Base-by-base conservation (phyloP, 768 basidiomycete genomes). In the Erythrobasidium yunnanense region DNA sequence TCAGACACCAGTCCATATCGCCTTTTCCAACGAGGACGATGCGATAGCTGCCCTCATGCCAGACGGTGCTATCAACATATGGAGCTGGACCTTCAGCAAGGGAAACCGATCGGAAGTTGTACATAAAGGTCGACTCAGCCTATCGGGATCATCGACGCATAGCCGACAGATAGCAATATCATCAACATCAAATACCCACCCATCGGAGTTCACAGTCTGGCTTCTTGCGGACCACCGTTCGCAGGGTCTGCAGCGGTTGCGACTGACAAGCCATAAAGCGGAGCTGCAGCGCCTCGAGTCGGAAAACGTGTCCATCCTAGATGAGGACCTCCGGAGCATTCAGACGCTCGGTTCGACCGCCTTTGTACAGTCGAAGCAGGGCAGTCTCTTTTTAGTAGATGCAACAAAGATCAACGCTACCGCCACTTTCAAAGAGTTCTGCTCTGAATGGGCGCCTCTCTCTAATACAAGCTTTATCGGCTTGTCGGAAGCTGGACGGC, bases 1-100 rank as follows among this genome's bases (percentile, higher is more conserved):
- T 75, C 74, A 2, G 73, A 72, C 81, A 0, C 88, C 91, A 0
- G 74, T 85, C 7, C 84, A 92, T 73, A 77, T 83, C 2, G 78
- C 84, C 2, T 84, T 90, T 66, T 83, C 86, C 0, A 66, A 80
- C 0, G 71, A 75, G 20, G 75, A 77, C 18, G 87, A 91, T 68
- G 73, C 80, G 0, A 74, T 90, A 32, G 67, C 32, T 4, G 60
- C 30, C 1, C 78, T 93, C 0, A 87, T 85, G 83, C 83, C 85
- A 66, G 77, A 78, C n/a, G 88, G 87, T 0, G 76, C 77, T 29
- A 73, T 87, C 7, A 82, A 86, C 55, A 70, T 91, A 1, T 92
- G 86, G 83, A 83, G 5, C 76, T 86, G 29, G 67, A 66, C 66
- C 35, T 45, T 68, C 68, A 3, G 70, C 23, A 74, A 74, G 11